phyloP scores from a whole-genome alignment of 78 protist species.

The Guillardia theta region DNA sequence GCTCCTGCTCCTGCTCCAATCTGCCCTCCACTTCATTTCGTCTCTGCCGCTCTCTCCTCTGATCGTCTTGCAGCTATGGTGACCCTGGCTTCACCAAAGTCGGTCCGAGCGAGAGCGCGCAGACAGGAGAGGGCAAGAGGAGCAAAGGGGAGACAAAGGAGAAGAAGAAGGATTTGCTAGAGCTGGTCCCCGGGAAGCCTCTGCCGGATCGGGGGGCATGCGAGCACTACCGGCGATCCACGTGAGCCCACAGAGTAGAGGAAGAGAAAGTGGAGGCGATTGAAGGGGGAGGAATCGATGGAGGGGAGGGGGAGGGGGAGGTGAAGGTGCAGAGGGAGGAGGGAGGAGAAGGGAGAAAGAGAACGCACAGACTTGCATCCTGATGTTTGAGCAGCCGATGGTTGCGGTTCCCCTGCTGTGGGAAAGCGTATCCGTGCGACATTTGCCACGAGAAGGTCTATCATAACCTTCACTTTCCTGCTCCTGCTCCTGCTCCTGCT shows the following conservation, averaged over 20 bases:
- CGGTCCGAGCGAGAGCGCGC: not conserved
- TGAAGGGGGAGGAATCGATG: not conserved
- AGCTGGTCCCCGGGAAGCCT: not conserved
- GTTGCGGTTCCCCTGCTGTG: constrained; percentile 32
- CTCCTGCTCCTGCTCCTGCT: not conserved
- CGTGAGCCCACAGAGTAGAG: no score
- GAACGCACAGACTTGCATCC: no score
- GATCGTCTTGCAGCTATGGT: no score
- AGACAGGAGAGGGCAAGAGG: not conserved
- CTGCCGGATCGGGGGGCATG: not conserved
- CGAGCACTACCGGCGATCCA: not conserved
- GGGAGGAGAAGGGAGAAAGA: not conserved
- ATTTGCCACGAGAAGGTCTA: constrained; percentile 5
- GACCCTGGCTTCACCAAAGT: no score
- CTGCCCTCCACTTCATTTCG: not conserved
- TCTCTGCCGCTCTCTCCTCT: no score
- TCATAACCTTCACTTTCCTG: no score
- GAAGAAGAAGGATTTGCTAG: not conserved
- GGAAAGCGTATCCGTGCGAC: constrained; percentile 27
- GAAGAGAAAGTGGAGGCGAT: no score
- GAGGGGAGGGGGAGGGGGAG: not conserved
- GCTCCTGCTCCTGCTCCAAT: no score
- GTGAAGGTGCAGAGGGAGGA: not conserved
- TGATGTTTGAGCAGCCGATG: no score
- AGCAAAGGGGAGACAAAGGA: not conserved